Evolutionary conservation across 78 protist species (phyloP).

Genomic region (slime mould (Dictyostelium discoideum)): DNA sequence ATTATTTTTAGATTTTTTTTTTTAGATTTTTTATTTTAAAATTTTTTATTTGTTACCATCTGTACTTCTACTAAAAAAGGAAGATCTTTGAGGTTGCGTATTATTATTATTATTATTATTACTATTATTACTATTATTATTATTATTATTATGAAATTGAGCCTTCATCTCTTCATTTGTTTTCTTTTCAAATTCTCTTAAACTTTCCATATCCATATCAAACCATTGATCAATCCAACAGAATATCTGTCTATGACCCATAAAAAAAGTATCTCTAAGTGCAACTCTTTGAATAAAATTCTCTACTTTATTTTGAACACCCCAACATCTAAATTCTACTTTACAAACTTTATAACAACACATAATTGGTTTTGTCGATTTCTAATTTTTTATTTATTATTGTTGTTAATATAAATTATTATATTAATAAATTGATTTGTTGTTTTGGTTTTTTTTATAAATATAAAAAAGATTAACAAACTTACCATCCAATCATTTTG

Average conservation of each 20-base stretch:
- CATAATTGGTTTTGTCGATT: constrained; percentile 76
- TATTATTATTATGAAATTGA: not conserved
- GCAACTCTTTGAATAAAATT: constrained; percentile 67
- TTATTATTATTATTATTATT: too few species aligned
- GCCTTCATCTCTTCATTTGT: constrained; percentile 67
- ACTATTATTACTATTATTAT: not conserved
- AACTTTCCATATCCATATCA: constrained; percentile 85
- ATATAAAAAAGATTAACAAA: too few species aligned
- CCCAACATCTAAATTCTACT: constrained; percentile 89
- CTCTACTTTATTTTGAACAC: constrained; percentile 89
- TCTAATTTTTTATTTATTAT: not conserved
- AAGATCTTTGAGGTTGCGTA: too few species aligned
- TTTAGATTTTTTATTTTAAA: not conserved
- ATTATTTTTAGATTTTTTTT: not conserved
- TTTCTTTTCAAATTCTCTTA: constrained; percentile 84
- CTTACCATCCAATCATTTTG: constrained; percentile 69
- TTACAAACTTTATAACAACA: constrained; percentile 88
- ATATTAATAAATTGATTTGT: not conserved
- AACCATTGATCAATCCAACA: constrained; percentile 93
- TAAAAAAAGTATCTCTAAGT: constrained; percentile 64
- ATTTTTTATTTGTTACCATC: not conserved
- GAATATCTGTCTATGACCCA: constrained; percentile 89
- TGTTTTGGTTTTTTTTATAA: too few species aligned
- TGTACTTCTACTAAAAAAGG: not conserved
- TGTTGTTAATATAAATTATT: too few species aligned